Base-by-base conservation (phyloP, 345 rosid species). In the Crucihimalaya himalaica region DNA sequence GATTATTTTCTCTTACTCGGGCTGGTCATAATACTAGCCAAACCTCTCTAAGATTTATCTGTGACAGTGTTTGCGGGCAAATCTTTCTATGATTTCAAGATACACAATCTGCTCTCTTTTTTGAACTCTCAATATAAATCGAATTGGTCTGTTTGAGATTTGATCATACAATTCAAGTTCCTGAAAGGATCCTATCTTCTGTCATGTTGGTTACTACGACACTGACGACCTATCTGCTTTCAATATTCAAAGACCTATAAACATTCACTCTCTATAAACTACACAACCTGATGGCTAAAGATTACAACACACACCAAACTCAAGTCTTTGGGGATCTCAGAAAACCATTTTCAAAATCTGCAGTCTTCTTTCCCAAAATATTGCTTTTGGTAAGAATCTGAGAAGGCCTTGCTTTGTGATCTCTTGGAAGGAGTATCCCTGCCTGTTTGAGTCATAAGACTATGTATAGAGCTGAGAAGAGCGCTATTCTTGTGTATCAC, bases 401-500 rank as follows among this genome's bases (percentile, higher is more conserved):
- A 34, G 47, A 28, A 39, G 37, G 62, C 16, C 66, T 61, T 63
- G 75, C 70, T 63, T 68, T 63, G 70, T 70, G 16, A 55, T 55
- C 63, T 68, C 75, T 63, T 54, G 66, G 53, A 70, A 56, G 71
- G 71, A 63, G 55, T 55, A 56, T 70, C 71, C 75, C 54, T 46
- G 16, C 60, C 23, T 43, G 35, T 27, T 37, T 48, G 78, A 75
- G 74, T 42, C 27, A 53, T 48, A 54, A 29, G 35, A 56, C 35
- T 47, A 48, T 71, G 76, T 50, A 58, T 58, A 63, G 20, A 23
- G 68, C 39, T 52, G 68, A 42, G 37, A 28, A 56, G 35, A 29
- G 42, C 31, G 15, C 14, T 64, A 56, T 39, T 20, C 37, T 62
- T 56, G 67, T 57, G 21, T 66, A 71, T 90, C 86, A 95, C 79